Percentiles rank a stretch among this genome's conserved stretches.
These are phyloP conservation scores for Fusarium camptoceras DNA, from an alignment of 2,329 filamentous ascomycete genomes.

Conservation along the genomic window DNA sequence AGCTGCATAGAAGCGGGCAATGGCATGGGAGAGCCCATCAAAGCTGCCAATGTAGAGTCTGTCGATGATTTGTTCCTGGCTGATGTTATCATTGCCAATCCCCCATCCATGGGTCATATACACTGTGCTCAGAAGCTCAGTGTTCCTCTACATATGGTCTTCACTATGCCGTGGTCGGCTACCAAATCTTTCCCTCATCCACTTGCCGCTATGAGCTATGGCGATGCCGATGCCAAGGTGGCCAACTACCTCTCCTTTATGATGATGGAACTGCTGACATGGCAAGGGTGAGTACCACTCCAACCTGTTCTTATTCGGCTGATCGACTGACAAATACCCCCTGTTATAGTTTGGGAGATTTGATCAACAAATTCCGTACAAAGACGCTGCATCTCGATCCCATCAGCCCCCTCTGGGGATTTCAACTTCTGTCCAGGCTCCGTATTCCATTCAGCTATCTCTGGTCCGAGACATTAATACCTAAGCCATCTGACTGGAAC, in stretches of 20 bases:
- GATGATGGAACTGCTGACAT: slow-evolving; percentile 78
- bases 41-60: slow-evolving; percentile 43
- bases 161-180: slow-evolving; percentile 78
- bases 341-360: slow-evolving; percentile 66
- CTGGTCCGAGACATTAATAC: slow-evolving; percentile 75
- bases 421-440: slow-evolving; percentile 71
- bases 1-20: slow-evolving; percentile 54
- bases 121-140: slow-evolving; percentile 63
- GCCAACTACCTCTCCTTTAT: slow-evolving; percentile 44
- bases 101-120: slow-evolving; percentile 64
- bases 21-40: slow-evolving; percentile 46
- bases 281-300: slow-evolving; percentile 67
- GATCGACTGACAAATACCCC: background rate
- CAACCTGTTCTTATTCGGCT: background rate
- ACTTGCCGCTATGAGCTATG: slow-evolving; percentile 54
- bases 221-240: slow-evolving; percentile 37
- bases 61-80: slow-evolving; percentile 60
- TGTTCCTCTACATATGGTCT: slow-evolving; percentile 64
- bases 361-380: slow-evolving; percentile 77
- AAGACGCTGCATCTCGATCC: slow-evolving; percentile 71
- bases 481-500: slow-evolving; percentile 73
- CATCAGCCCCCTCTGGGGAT: slow-evolving; percentile 74
- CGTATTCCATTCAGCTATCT: slow-evolving; percentile 77
- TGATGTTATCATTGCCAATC: slow-evolving; percentile 66
- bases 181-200: slow-evolving; percentile 56